Percentiles rank a stretch among this genome's conserved stretches.
Evolutionary conservation across 805 yeast genomes (phyloP).

Genomic region (Yamadazyma laniorum): DNA sequence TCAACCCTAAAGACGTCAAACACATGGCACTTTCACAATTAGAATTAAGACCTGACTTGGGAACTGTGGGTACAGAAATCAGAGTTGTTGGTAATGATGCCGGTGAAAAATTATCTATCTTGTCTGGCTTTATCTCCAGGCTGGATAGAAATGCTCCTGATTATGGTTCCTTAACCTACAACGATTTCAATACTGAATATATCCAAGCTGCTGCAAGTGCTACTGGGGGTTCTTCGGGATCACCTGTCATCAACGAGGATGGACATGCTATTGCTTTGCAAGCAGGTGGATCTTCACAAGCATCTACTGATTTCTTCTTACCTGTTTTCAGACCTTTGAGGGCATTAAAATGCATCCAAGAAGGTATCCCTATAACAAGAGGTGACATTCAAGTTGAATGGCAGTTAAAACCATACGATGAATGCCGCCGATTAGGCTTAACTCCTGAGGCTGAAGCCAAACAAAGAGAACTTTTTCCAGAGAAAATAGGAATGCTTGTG

Average conservation of each 20-base stretch:
- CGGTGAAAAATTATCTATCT: constrained; percentile 86
- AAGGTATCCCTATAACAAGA: constrained; percentile 60
- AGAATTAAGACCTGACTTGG: constrained; percentile 73
- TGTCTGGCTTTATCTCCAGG: constrained; percentile 82
- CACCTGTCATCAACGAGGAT: constrained; percentile 89
- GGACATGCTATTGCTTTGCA: constrained; percentile 89
- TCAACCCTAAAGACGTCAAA: constrained; percentile 67
- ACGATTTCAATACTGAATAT: constrained; percentile 91
- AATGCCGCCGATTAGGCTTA: constrained; percentile 83
- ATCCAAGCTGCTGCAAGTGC: constrained; percentile 96
- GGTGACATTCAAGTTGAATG: constrained; percentile 93
- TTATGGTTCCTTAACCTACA: constrained; percentile 82
- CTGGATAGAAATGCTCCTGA: constrained; percentile 93
- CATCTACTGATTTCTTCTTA: constrained; percentile 88
- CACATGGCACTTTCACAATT: constrained; percentile 71
- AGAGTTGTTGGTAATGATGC: constrained; percentile 96
- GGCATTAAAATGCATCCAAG: constrained; percentile 74
- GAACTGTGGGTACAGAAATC: constrained; percentile 89
- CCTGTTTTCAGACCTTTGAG: constrained; percentile 83
- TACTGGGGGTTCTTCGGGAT: constrained; percentile 93
- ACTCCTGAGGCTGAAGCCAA: constrained; percentile 67
- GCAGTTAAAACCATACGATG: constrained; percentile 83
- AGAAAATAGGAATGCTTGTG: constrained; percentile 74
- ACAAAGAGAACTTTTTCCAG: constrained; percentile 70
- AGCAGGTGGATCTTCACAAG: constrained; percentile 91